Conservation (phyloP, 2,329 filamentous ascomycete genomes). For the Penicillium thymicola region DNA sequence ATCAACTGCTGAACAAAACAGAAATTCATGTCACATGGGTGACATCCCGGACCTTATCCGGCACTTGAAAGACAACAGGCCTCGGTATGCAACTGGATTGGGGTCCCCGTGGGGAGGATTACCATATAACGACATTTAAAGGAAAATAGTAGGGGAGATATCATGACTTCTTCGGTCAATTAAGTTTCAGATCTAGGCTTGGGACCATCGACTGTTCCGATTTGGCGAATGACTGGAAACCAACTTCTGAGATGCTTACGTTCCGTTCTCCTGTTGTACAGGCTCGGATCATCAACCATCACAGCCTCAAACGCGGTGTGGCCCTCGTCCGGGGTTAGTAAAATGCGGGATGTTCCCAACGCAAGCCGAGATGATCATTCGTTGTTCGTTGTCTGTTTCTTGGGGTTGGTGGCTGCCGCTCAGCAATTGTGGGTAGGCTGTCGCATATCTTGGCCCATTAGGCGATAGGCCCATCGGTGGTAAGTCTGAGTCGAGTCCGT, state of each 20-base stretch:
- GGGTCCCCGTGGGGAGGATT: constrained; percentile 19
- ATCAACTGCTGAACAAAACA: neutral
- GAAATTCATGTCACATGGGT: neutral
- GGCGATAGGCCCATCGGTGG: neutral
- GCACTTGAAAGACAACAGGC: constrained; percentile 1
- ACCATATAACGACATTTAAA: constrained; percentile 5
- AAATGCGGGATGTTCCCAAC: constrained; percentile 12
- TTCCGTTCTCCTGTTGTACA: neutral
- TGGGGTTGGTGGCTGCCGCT: no score
- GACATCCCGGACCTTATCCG: constrained; percentile 12
- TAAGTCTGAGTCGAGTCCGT: neutral
- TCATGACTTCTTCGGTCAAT: no score
- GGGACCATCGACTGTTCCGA: no score
- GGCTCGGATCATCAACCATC: neutral
- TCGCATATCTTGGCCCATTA: neutral
- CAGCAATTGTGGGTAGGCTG: neutral
- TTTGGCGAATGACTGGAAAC: neutral
- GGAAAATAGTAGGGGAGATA: no score
- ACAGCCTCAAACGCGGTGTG: no score
- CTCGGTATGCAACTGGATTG: neutral
- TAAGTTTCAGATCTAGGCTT: neutral
- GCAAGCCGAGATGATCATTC: constrained; percentile 16
- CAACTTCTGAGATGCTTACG: neutral
- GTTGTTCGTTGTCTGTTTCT: constrained; percentile 9
- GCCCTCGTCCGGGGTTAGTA: neutral